Conservation (phyloP, 805 yeast genomes). For the Metschnikowia orientalis region DNA sequence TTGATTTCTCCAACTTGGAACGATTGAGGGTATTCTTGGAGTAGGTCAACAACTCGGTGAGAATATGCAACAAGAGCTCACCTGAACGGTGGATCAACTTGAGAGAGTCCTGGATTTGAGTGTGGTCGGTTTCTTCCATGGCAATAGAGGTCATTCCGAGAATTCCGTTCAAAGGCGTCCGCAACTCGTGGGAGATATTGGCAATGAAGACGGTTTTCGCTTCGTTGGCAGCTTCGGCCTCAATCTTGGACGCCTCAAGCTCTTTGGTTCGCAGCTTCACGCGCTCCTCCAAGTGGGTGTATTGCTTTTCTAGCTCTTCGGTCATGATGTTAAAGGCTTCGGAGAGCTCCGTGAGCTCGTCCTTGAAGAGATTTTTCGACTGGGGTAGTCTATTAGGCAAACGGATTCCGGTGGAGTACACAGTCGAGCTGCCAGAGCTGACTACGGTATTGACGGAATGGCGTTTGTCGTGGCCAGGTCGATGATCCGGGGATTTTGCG, state of each 20-base stretch:
- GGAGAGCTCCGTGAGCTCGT: constrained; percentile 83
- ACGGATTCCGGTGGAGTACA: constrained; percentile 35
- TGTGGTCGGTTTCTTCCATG: constrained; percentile 73
- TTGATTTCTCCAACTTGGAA: constrained; percentile 75
- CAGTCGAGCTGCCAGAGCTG: constrained; percentile 32
- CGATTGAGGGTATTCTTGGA: constrained; percentile 87
- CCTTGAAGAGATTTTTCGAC: constrained; percentile 52
- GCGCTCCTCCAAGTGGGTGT: constrained; percentile 79
- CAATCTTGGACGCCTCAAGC: constrained; percentile 79
- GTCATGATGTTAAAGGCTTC: constrained; percentile 91
- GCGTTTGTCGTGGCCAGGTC: constrained; percentile 8
- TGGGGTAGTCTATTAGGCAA: constrained; percentile 35
- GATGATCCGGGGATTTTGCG: background rate
- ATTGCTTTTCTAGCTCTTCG: constrained; percentile 79
- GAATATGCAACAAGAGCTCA: constrained; percentile 78
- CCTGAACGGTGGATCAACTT: constrained; percentile 88
- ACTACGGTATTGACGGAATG: constrained; percentile 27
- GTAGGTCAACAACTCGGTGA: constrained; percentile 87
- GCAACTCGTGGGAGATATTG: constrained; percentile 85
- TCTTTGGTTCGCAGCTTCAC: constrained; percentile 83
- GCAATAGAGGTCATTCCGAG: constrained; percentile 94
- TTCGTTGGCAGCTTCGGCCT: constrained; percentile 93
- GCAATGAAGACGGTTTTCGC: constrained; percentile 94
- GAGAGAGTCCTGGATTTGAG: constrained; percentile 66
- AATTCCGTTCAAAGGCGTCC: constrained; percentile 95